These are phyloP conservation scores for Panaeolus papilionaceus DNA, from an alignment of 768 basidiomycete genomes.

Conservation along the genomic window DNA sequence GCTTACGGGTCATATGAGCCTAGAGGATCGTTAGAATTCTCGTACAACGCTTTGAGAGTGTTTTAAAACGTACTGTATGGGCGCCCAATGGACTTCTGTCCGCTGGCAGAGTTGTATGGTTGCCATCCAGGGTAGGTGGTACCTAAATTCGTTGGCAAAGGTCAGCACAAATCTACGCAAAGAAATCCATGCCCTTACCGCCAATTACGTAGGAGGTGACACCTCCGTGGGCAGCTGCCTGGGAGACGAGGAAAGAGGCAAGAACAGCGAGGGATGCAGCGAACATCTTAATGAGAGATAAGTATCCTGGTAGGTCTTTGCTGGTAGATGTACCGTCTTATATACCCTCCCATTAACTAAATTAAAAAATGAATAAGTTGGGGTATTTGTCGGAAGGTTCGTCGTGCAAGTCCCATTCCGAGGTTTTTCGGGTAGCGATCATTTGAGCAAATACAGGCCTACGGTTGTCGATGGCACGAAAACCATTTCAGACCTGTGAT, in stretches of 20 bases:
- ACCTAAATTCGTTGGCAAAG: constrained; percentile 22
- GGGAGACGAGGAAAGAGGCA: constrained; percentile 35
- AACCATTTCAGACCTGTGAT: neutral
- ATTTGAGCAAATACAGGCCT: neutral
- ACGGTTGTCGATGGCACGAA: neutral
- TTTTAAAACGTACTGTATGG: constrained; percentile 35
- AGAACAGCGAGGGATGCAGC: constrained; percentile 33
- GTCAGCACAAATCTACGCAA: neutral
- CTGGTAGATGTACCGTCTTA: neutral
- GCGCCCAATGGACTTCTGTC: constrained; percentile 41
- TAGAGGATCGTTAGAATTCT: constrained; percentile 14
- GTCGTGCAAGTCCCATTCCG: constrained; percentile 17
- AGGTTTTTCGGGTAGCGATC: constrained; percentile 18
- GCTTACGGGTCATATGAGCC: constrained; percentile 42
- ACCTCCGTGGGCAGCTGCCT: constrained; percentile 43
- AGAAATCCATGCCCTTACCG: constrained; percentile 26
- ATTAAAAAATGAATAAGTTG: neutral
- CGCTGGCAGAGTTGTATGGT: constrained; percentile 42
- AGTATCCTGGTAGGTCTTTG: neutral
- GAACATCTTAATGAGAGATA: constrained; percentile 25
- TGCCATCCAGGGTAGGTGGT: constrained; percentile 40
- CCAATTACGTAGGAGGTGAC: constrained; percentile 43
- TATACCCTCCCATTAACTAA: neutral
- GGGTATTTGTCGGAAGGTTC: constrained; percentile 22
- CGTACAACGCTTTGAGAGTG: neutral